A percentile compares a stretch with the other conserved stretches of the same genome.
Conservation (phyloP, 164 flowering plant species). For the Aristolochia contorta region DNA sequence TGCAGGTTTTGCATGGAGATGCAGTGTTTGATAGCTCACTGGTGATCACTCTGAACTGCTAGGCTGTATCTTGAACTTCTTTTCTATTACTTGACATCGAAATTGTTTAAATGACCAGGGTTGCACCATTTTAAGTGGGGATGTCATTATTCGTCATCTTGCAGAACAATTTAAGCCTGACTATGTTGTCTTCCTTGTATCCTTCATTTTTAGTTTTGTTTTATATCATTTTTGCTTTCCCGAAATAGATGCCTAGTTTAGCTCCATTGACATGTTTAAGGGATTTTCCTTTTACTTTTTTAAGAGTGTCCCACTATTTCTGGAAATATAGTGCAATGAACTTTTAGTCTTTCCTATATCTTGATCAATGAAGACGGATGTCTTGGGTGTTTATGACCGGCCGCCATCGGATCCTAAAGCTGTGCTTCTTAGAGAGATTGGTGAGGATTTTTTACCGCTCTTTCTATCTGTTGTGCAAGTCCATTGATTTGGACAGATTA, state of each 20-base stretch:
- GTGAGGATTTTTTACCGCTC: conserved; percentile 24
- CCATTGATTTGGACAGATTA: neutral
- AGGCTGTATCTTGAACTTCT: neutral
- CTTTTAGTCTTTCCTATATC: conserved; percentile 25
- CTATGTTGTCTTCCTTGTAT: conserved; percentile 95
- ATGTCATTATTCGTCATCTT: conserved; percentile 85
- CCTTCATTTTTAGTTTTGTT: conserved; percentile 18
- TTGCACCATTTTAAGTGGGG: conserved; percentile 96
- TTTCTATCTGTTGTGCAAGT: neutral
- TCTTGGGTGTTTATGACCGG: conserved; percentile 83
- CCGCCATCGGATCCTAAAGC: conserved; percentile 84
- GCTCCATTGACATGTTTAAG: neutral
- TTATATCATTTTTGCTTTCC: no score
- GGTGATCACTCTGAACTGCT: conserved; percentile 27
- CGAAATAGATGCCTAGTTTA: no score
- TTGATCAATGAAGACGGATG: conserved; percentile 66
- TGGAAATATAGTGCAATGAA: neutral
- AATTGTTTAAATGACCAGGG: conserved; percentile 40
- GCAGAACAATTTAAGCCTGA: conserved; percentile 68
- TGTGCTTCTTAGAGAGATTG: conserved; percentile 71
- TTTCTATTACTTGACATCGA: neutral
- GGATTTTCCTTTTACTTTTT: neutral
- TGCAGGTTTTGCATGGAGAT: conserved; percentile 96
- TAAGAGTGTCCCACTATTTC: neutral
- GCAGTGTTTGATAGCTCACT: conserved; percentile 67